Evolutionary conservation across 2,329 filamentous ascomycete species (phyloP).

Genomic region (Botrytis squamosa): DNA sequence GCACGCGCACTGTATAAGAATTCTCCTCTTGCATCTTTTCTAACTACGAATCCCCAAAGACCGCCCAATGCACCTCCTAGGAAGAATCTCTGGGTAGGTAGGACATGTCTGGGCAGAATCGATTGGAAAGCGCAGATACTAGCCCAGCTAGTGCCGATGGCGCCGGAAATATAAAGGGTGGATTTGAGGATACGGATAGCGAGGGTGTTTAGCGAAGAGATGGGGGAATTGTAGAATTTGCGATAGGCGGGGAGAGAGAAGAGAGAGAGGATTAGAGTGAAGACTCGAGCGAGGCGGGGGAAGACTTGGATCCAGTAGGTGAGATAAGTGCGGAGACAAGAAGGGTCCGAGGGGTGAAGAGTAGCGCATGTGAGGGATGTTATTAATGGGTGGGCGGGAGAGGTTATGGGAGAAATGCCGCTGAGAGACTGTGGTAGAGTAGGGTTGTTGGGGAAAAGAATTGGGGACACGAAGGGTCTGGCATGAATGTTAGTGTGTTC

Average conservation of each 20-base stretch:
- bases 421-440: slow-evolving; percentile 65
- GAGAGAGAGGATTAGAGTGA: slow-evolving; percentile 67
- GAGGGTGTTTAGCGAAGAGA: slow-evolving; percentile 64
- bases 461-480: slow-evolving; percentile 78
- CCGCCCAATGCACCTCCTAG: slow-evolving; percentile 83
- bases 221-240: slow-evolving; percentile 65
- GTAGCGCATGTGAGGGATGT: slow-evolving; percentile 83
- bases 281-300: slow-evolving; percentile 73
- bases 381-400: slow-evolving; percentile 83
- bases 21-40: slow-evolving; percentile 60
- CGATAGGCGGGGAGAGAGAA: slow-evolving; percentile 68
- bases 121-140: slow-evolving; percentile 86
- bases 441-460: slow-evolving; percentile 73
- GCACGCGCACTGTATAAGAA: slow-evolving; percentile 77
- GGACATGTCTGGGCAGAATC: slow-evolving; percentile 68
- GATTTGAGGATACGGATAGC: slow-evolving; percentile 69
- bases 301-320: slow-evolving; percentile 85
- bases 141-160: slow-evolving; percentile 86
- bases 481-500: slow-evolving; percentile 29
- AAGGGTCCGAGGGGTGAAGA: slow-evolving; percentile 83
- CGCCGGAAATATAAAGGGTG: slow-evolving; percentile 74
- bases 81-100: slow-evolving; percentile 86
- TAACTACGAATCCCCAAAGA: slow-evolving; percentile 77
- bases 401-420: slow-evolving; percentile 73
- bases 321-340: slow-evolving; percentile 81